Evolutionary conservation across 768 basidiomycete genomes (phyloP).

Genomic region (Psilocybe cyanescens): DNA sequence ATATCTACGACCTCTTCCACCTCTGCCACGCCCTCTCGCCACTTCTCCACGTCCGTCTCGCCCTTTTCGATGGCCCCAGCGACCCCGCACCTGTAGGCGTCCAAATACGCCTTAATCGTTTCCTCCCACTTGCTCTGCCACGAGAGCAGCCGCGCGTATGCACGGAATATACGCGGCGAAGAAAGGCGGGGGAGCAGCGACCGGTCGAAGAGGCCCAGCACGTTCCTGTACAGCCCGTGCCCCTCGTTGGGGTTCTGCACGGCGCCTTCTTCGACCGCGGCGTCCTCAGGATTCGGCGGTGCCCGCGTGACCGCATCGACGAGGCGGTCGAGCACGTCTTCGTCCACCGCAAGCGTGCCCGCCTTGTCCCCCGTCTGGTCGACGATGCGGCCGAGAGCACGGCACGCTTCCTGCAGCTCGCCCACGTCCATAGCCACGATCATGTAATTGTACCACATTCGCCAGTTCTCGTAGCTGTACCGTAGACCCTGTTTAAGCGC

Average conservation of each 20-base stretch:
- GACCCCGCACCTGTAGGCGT: conserved; percentile 77
- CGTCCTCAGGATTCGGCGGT: conserved; percentile 41
- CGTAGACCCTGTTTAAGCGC: conserved; percentile 91
- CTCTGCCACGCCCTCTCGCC: conserved; percentile 77
- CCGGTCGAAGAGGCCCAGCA: conserved; percentile 74
- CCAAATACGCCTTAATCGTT: conserved; percentile 81
- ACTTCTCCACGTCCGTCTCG: conserved; percentile 68
- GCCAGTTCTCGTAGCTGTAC: conserved; percentile 88
- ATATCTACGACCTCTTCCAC: conserved; percentile 86
- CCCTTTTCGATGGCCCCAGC: conserved; percentile 63
- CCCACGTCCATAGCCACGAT: conserved; percentile 92
- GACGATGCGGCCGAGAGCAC: conserved; percentile 81
- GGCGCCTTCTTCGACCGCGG: conserved; percentile 25
- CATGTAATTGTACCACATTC: conserved; percentile 99
- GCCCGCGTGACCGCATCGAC: conserved; percentile 83
- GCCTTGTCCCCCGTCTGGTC: conserved; percentile 64
- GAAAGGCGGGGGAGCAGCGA: conserved; percentile 85
- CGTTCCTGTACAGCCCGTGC: conserved; percentile 64
- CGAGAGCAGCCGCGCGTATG: conserved; percentile 80
- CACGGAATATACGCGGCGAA: conserved; percentile 76
- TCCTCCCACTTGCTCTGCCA: conserved; percentile 77
- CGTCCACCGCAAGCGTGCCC: conserved; percentile 69
- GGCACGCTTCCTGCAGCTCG: conserved; percentile 85
- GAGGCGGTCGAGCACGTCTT: conserved; percentile 86
- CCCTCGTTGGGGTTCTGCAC: conserved; percentile 62